Base-by-base conservation (phyloP, 73 alveolate genomes). In the Uronychia setigera region DNA sequence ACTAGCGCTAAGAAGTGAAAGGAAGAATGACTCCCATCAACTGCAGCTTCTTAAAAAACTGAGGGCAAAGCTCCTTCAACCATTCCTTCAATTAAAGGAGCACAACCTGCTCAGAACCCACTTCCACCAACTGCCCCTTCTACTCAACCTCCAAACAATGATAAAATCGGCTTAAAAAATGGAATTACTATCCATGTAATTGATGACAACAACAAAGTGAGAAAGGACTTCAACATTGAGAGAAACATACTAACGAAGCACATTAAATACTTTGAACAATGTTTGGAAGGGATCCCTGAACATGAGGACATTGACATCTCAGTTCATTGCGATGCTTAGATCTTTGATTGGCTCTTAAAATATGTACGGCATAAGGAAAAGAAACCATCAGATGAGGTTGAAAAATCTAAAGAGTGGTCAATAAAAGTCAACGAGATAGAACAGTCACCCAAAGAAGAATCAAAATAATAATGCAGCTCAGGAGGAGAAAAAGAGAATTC, bases 331-430 rank as follows among this genome's bases (percentile, higher is more conserved):
- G 96, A 91, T 78, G 92, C 88, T 30, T 80, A 81, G 11, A 88
- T 91, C 28, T 91, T 91, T 82, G 96, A 87, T 76, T 91, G 96
- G 94, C 96, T 88, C 58, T 35, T 91, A 59, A 77, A 88, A 31
- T 91, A 91, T 74, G 77, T 91, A 5, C 5, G 19, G 67, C 19
- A 46, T 19, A 46, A 46, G 19, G 67, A 46, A 19, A 46, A 46
- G 67, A 19, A 11, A 5, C 19, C 67, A 11, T 46, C 5, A 46
- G 67, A 46, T 5, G 19, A 19, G 67, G n/a, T n/a, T n/a, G n/a
- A n/a, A n/a, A n/a, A n/a, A n/a, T n/a, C n/a, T n/a, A n/a, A 5
- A 46, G 67, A 19, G 67, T 19, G 67, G 19, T 5, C n/a, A 46
- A 46, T 46, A 19, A 19, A 46, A 46, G 67, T 11, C 19, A 11